Evolutionary conservation across 441 rosid species (phyloP).

Genomic region (Croton setiger): DNA sequence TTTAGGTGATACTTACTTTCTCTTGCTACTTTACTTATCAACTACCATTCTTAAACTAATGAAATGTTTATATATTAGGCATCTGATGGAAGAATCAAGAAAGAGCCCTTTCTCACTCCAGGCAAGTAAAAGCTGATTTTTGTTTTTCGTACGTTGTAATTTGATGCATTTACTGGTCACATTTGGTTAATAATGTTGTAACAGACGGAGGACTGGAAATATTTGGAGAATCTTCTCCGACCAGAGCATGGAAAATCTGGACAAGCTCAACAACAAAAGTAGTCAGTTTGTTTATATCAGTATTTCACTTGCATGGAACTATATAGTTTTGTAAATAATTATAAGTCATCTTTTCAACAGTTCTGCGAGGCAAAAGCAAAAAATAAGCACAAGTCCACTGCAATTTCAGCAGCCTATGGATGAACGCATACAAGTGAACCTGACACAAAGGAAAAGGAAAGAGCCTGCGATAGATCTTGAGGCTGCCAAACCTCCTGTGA

Average conservation of each 20-base stretch:
- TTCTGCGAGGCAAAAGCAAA: slow-evolving; percentile 73
- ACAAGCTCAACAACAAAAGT: slow-evolving; percentile 63
- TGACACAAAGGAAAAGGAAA: slow-evolving; percentile 26
- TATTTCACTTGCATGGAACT: neutral
- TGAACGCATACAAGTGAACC: neutral
- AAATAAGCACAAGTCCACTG: slow-evolving; percentile 29
- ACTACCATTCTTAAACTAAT: slow-evolving; percentile 7
- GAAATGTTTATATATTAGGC: slow-evolving; percentile 1
- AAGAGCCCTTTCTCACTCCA: neutral
- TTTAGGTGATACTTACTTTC: slow-evolving; percentile 14
- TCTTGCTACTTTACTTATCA: neutral
- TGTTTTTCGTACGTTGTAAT: neutral
- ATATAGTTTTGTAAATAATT: neutral
- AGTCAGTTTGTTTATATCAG: slow-evolving; percentile 43
- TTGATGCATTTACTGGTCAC: neutral
- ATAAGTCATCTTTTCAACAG: slow-evolving; percentile 37
- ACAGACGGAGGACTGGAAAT: slow-evolving; percentile 28
- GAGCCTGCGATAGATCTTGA: slow-evolving; percentile 42
- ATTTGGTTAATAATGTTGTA: neutral
- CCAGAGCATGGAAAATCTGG: slow-evolving; percentile 62
- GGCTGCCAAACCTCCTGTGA: slow-evolving; percentile 10
- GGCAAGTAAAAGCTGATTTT: slow-evolving; percentile 21
- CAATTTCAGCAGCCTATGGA: slow-evolving; percentile 14
- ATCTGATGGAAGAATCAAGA: slow-evolving; percentile 14
- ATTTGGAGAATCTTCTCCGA: slow-evolving; percentile 27